Evolutionary conservation across 1,139 yeast genomes (phyloP).

Genomic region (Sugiyamaella novakii): DNA sequence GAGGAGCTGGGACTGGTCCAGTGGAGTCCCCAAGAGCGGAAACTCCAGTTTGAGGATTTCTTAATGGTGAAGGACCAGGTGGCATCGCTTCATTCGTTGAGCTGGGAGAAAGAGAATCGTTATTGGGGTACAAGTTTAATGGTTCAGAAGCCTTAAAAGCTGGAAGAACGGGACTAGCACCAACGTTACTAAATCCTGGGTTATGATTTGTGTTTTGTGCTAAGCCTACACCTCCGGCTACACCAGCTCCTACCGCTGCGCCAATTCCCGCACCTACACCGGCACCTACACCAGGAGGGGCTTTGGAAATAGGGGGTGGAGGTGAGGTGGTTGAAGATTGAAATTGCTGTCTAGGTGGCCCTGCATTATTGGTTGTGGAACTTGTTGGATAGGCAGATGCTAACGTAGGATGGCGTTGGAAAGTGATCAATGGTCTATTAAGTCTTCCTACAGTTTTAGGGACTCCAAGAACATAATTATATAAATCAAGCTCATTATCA

Average conservation of each 20-base stretch:
- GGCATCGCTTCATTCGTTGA: conserved; percentile 4
- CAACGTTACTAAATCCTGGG: neutral
- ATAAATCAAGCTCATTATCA: conserved; percentile 81
- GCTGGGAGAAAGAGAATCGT: conserved; percentile 8
- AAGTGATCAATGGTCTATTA: conserved; percentile 55
- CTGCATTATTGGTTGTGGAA: neutral
- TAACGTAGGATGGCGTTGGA: conserved; percentile 75
- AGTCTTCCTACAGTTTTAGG: conserved; percentile 36
- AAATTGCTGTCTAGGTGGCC: conserved; percentile 15
- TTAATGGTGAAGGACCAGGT: neutral
- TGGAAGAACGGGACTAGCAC: conserved; percentile 16
- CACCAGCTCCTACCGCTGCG: conserved; percentile 2
- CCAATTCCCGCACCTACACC: conserved; percentile 8
- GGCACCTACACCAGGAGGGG: conserved; percentile 3
- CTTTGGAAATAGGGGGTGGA: conserved; percentile 16
- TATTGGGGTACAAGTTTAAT: conserved; percentile 5
- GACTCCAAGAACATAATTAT: conserved; percentile 57
- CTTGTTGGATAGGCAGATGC: conserved; percentile 29
- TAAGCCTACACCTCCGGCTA: neutral
- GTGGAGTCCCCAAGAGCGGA: too few relatives aligned
- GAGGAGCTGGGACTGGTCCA: neutral
- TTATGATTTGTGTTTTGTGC: neutral
- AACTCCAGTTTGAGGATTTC: too few relatives aligned
- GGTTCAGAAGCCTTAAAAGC: conserved; percentile 15
- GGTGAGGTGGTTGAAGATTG: conserved; percentile 14